phyloP scores from a whole-genome alignment of 2,329 filamentous ascomycete genomes.

The Gyromitra esculenta region DNA sequence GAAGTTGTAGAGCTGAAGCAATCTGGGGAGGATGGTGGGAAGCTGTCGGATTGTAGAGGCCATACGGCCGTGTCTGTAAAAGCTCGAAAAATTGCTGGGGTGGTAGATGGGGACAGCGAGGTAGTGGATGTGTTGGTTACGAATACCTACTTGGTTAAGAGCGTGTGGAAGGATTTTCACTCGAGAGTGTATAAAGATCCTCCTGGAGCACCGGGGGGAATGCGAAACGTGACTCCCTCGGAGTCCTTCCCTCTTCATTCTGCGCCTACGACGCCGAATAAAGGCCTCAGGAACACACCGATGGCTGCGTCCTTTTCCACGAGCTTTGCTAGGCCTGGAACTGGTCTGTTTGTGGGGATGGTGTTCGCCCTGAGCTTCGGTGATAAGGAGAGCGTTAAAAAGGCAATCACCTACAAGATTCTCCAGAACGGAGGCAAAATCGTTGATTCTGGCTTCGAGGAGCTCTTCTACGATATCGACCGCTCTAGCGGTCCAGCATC shows the following conservation, averaged over 20 bases:
- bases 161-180: constrained; percentile 53
- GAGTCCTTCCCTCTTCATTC: constrained; percentile 1
- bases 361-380: constrained; percentile 51
- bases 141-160: constrained; percentile 53
- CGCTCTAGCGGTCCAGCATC: constrained; percentile 49
- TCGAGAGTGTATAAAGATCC: constrained; percentile 16
- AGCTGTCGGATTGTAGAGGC: constrained; percentile 44
- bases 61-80: constrained; percentile 31
- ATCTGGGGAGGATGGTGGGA: background rate
- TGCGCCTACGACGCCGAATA: constrained; percentile 24
- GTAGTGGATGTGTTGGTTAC: constrained; percentile 44
- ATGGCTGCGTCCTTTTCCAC: constrained; percentile 9
- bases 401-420: constrained; percentile 49
- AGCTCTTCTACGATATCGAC: constrained; percentile 57
- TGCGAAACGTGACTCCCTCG: constrained; percentile 21
- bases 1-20: constrained; percentile 33
- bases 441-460: constrained; percentile 54
- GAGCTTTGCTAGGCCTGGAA: background rate
- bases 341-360: constrained; percentile 51
- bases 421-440: constrained; percentile 42
- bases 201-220: background rate
- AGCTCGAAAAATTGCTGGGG: constrained; percentile 16
- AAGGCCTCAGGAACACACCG: constrained; percentile 26
- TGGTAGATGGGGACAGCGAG: background rate
- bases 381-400: constrained; percentile 60